These are phyloP conservation scores for Globisporangium nodosum DNA, from an alignment of 352 stramenopile genomes.

Conservation along the genomic window DNA sequence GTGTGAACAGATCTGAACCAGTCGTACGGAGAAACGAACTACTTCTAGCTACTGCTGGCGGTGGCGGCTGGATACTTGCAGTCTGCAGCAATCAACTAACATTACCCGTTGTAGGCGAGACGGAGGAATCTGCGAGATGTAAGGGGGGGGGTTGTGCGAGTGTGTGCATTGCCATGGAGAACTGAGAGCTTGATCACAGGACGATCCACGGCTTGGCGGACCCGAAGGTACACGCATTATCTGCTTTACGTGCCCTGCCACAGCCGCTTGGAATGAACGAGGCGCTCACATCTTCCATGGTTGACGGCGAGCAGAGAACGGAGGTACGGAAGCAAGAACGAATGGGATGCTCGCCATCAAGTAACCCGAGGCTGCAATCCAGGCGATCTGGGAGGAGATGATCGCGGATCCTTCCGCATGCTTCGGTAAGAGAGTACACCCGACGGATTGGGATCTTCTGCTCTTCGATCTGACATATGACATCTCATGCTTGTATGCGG, in stretches of 20 bases:
- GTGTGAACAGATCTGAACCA: conserved; percentile 36
- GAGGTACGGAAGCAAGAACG: background rate
- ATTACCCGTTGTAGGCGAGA: conserved; percentile 15
- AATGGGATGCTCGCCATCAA: background rate
- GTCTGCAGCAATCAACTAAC: background rate
- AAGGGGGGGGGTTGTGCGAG: conserved; percentile 7
- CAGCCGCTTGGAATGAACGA: background rate
- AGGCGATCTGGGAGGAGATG: conserved; percentile 89
- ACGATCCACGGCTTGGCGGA: conserved; percentile 63
- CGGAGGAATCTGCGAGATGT: conserved; percentile 66
- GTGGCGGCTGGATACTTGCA: background rate
- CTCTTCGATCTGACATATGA: background rate
- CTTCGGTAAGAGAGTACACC: conserved; percentile 35
- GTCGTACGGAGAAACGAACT: conserved; percentile 24
- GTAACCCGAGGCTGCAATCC: background rate
- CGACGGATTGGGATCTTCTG: background rate
- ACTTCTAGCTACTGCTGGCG: background rate
- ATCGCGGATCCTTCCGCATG: conserved; percentile 77
- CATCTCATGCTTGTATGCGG: background rate
- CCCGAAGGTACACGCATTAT: conserved; percentile 33
- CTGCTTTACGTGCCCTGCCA: background rate
- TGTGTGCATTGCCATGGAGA: background rate
- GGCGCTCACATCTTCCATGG: background rate
- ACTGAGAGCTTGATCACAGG: conserved; percentile 15
- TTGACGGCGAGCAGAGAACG: conserved; percentile 1